Conservation (phyloP, 208 protist species). For the Porcisia deanei region DNA sequence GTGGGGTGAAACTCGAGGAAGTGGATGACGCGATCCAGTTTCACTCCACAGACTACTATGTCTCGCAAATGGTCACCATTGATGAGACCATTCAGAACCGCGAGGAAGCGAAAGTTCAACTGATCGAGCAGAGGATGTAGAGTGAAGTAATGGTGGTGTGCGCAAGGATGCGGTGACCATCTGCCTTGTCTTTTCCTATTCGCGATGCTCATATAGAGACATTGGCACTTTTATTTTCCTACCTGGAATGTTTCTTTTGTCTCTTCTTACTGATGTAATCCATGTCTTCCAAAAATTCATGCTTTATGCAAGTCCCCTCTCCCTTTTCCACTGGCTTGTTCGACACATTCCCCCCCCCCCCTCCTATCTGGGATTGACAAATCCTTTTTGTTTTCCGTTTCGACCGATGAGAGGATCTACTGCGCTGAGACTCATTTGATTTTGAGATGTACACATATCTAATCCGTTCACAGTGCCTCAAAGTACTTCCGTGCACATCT, state of each 20-base stretch:
- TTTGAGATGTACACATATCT: slow-evolving; percentile 5
- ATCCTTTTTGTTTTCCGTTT: slow-evolving; percentile 17
- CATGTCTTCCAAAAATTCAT: slow-evolving; percentile 8
- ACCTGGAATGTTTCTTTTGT: background rate
- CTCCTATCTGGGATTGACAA: slow-evolving; percentile 1
- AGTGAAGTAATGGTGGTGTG: background rate
- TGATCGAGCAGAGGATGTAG: slow-evolving; percentile 31
- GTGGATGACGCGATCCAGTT: slow-evolving; percentile 69
- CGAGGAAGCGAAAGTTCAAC: slow-evolving; percentile 28
- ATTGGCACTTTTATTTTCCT: background rate
- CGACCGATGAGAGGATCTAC: background rate
- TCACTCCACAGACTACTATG: slow-evolving; percentile 73
- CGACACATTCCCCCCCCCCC: background rate
- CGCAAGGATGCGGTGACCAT: background rate
- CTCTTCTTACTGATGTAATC: slow-evolving; percentile 5
- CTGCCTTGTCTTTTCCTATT: background rate
- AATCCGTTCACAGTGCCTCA: background rate
- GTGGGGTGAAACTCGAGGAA: slow-evolving; percentile 43
- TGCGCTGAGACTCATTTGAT: background rate
- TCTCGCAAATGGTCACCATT: slow-evolving; percentile 49
- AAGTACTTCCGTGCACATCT: background rate
- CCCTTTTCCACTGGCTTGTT: background rate
- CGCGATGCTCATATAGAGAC: background rate
- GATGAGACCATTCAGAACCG: slow-evolving; percentile 55
- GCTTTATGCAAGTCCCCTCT: background rate